phyloP scores from a whole-genome alignment of 805 yeast genomes.

The Candida methanosorbosa region DNA sequence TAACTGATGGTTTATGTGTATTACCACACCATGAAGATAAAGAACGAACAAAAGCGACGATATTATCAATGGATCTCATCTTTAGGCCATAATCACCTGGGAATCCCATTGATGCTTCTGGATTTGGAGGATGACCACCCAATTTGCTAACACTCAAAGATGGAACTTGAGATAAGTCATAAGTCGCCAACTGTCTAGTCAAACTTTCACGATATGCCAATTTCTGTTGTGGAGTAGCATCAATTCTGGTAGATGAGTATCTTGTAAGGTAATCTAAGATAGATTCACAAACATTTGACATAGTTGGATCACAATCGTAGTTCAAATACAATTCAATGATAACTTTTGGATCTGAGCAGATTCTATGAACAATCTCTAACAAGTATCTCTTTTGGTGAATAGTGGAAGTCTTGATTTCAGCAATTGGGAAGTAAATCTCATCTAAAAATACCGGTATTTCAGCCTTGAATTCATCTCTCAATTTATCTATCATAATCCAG shows the following conservation, averaged over 20 bases:
- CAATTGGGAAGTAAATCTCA: constrained; percentile 89
- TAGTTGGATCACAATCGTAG: constrained; percentile 82
- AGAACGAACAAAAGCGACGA: constrained; percentile 76
- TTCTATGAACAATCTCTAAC: constrained; percentile 67
- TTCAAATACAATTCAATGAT: constrained; percentile 88
- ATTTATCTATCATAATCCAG: constrained; percentile 77
- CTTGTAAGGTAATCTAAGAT: constrained; percentile 71
- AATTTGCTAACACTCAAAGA: constrained; percentile 64
- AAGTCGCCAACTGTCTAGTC: constrained; percentile 58
- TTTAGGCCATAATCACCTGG: constrained; percentile 83
- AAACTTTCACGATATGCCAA: constrained; percentile 40
- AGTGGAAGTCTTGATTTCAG: constrained; percentile 87
- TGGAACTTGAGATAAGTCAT: constrained; percentile 67
- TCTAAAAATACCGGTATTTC: constrained; percentile 91
- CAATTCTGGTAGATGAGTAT: constrained; percentile 62
- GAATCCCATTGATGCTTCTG: constrained; percentile 41
- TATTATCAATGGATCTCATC: constrained; percentile 68
- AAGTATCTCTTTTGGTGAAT: constrained; percentile 88
- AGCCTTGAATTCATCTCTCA: constrained; percentile 81
- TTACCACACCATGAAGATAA: constrained; percentile 58
- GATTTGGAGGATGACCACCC: constrained; percentile 43
- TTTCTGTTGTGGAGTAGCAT: constrained; percentile 62
- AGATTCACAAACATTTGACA: constrained; percentile 81
- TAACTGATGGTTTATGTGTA: not conserved
- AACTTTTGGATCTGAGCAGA: constrained; percentile 84